Conservation (phyloP, 2,329 filamentous ascomycete genomes). For the Colletotrichum tropicicola region DNA sequence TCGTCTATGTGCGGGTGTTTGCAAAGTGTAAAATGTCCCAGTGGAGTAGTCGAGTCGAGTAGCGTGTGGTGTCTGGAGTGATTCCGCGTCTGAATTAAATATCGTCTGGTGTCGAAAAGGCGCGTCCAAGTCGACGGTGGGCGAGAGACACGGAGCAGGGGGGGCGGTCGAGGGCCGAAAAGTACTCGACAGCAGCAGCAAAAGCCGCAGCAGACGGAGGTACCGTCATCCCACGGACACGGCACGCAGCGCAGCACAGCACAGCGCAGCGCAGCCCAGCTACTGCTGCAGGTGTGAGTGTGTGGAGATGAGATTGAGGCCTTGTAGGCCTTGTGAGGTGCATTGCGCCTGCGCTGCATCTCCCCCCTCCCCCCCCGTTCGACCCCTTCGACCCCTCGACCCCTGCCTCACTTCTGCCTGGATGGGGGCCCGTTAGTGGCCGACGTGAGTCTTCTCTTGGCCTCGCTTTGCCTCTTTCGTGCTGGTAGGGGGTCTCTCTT, state of each 20-base stretch:
- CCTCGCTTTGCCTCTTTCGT: conserved; percentile 12
- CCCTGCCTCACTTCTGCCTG: conserved; percentile 27
- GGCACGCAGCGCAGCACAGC: not conserved
- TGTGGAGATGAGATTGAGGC: conserved; percentile 24
- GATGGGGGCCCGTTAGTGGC: not conserved
- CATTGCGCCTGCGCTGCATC: not conserved
- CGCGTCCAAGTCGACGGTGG: not conserved
- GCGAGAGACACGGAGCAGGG: not conserved
- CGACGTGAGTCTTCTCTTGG: conserved; percentile 22
- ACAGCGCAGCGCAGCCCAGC: not conserved
- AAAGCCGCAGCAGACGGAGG: conserved; percentile 1
- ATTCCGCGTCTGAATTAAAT: conserved; percentile 25
- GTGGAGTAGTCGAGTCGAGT: conserved; percentile 15
- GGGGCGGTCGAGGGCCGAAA: not conserved
- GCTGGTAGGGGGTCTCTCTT: not conserved
- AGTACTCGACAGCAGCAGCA: conserved; percentile 12
- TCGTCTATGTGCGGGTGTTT: not conserved
- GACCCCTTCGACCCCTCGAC: not conserved
- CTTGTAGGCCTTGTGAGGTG: conserved; percentile 12
- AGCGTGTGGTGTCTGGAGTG: not conserved
- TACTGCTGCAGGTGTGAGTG: not conserved
- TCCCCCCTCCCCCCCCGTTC: not conserved
- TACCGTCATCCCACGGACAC: not conserved
- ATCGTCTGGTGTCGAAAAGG: conserved; percentile 9
- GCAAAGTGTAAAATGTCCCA: conserved; percentile 23